Base-by-base conservation (phyloP, 495 filamentous ascomycete species). In the Tuber aestivum region DNA sequence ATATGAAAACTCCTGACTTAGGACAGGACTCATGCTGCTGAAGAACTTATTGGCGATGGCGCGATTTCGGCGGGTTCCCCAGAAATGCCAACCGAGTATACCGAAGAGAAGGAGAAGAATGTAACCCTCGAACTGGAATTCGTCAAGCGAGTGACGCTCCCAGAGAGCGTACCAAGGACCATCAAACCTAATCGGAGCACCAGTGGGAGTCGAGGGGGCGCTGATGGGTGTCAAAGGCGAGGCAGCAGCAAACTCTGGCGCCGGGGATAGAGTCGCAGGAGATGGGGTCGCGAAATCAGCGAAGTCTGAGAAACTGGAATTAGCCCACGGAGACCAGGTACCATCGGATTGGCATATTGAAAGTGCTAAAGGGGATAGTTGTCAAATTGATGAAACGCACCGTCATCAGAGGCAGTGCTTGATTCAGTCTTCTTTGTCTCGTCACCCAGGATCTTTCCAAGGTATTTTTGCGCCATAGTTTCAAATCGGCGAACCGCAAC, bases 91-190 rank as follows among this genome's bases (percentile, higher is more conserved):
- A 41, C 90, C 84, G 70, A 97, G 86, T 72, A 97, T 87, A 45
- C 95, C 74, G 38, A 90, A 79, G 77, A 97, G 88, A 78, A 93
- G 87, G 20, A 89, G 87, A 71, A 95, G 85, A 80, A 98, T 92
- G 84, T 95, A 85, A 69, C 92, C 90, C 86, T 99, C 95, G 82
- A 91, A 87, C 84, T 90, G 88, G 87, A 99, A 99, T 81, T 99
- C 95, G 77, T 85, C 85, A 70, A 91, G 86, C 18, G 88, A 89
- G 78, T 92, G 88, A 78, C 95, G 93, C 88, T 99, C 94, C 89
- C 95, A 95, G 41, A 99, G 87, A 48, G 93, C 92, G 86, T 98
- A 99, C 95, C 95, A 98, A 86, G 93, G 93, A 68, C 81, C 77
- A 50, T 70, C 40, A 32, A 45, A 76, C 32, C 69, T 21, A 56